Evolutionary conservation across 495 filamentous ascomycete genomes (phyloP).

Genomic region (Podospora bellae-mahoneyi): DNA sequence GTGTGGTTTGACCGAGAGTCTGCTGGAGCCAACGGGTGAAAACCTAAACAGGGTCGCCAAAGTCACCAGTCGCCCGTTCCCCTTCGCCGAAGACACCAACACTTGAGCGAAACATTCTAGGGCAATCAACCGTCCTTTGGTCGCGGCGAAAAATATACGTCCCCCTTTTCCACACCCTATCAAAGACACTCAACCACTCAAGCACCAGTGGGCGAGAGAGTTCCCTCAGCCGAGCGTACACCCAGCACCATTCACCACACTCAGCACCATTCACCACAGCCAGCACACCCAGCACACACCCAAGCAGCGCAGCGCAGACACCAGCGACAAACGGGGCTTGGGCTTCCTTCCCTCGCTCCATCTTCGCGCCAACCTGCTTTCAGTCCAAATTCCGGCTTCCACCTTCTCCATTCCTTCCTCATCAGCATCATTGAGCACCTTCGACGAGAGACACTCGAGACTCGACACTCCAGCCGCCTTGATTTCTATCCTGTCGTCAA

Average conservation of each 20-base stretch:
- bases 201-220: background rate
- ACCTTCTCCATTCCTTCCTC: background rate
- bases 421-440: background rate
- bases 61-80: background rate
- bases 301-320: conserved; percentile 4
- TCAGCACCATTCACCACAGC: too few species aligned
- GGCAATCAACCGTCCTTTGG: conserved; percentile 16
- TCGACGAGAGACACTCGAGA: background rate
- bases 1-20: background rate
- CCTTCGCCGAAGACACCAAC: conserved; percentile 6
- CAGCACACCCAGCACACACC: conserved; percentile 2
- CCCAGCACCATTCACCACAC: background rate
- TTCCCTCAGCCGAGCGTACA: background rate
- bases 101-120: conserved; percentile 14
- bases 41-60: background rate
- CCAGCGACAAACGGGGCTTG: conserved; percentile 7
- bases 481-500: background rate
- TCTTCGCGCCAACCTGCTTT: conserved; percentile 4
- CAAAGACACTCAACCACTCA: background rate
- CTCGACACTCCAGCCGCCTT: background rate
- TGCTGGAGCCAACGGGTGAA: background rate
- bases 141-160: conserved; percentile 16
- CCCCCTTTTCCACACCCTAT: conserved; percentile 3
- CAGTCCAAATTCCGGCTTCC: background rate
- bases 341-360: conserved; percentile 3